Conservation (phyloP, 1,284 basidiomycete species). For the Ustilago bromivora region DNA sequence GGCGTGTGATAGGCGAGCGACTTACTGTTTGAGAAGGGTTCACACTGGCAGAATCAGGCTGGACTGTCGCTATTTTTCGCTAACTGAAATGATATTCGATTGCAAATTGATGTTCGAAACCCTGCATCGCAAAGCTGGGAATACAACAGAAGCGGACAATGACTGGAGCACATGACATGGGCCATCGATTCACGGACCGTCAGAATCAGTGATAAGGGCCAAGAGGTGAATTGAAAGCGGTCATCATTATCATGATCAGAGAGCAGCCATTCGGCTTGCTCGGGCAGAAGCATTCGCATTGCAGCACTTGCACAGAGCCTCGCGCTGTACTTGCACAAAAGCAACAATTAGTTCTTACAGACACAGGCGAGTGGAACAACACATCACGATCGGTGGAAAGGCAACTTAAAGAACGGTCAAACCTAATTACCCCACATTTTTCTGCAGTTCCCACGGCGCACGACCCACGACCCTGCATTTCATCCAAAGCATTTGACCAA, state of each 20-base stretch:
- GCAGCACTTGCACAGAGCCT: background rate
- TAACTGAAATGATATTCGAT: background rate
- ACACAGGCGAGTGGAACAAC: background rate
- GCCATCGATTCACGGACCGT: background rate
- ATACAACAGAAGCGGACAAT: background rate
- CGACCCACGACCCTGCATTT: conserved; percentile 8
- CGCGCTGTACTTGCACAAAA: background rate
- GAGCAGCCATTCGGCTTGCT: background rate
- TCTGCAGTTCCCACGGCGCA: background rate
- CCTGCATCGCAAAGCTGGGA: background rate
- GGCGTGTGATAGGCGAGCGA: background rate
- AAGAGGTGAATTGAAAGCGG: background rate
- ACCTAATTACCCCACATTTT: conserved; percentile 26
- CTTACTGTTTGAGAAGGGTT: no score
- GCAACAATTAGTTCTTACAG: background rate
- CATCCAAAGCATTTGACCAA: background rate
- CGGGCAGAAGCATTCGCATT: no score
- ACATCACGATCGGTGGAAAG: conserved; percentile 14
- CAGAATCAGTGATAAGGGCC: background rate
- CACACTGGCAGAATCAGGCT: no score
- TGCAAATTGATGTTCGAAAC: background rate
- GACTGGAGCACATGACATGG: background rate
- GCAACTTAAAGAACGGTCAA: conserved; percentile 1
- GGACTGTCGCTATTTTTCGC: background rate
- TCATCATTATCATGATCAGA: background rate